Evolutionary conservation across 225 moss, liverwort and hornwort genomes (phyloP).

Genomic region (Pseudisothecium myosuroides): DNA sequence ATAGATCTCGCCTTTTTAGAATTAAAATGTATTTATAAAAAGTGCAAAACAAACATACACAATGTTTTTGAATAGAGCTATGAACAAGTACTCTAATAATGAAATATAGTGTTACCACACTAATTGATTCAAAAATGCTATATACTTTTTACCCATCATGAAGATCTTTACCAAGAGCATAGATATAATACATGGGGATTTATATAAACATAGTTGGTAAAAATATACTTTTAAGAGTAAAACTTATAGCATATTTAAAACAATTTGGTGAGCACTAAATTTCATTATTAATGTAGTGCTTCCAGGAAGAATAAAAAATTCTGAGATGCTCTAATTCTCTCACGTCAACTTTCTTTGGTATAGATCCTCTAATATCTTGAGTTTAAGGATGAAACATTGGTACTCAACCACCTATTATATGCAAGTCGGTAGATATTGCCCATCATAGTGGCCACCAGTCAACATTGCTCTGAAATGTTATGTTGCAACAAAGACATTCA

Average conservation of each 20-base stretch:
- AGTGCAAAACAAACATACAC: neutral
- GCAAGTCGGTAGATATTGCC: neutral
- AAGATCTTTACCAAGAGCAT: neutral
- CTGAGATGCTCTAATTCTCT: neutral
- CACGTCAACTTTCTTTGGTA: neutral
- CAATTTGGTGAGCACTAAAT: neutral
- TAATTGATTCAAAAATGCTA: neutral
- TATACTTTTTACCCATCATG: no score
- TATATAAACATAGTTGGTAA: neutral
- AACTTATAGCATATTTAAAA: neutral
- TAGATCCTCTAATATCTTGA: neutral
- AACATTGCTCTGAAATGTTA: neutral
- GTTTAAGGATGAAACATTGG: neutral
- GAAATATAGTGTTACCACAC: neutral
- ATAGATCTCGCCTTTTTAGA: neutral
- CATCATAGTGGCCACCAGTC: neutral
- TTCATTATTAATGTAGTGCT: neutral
- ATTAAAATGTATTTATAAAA: neutral
- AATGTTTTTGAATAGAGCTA: neutral
- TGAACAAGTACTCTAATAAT: neutral
- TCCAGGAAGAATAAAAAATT: neutral
- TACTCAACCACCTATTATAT: neutral
- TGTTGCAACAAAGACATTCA: neutral
- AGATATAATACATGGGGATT: accelerated
- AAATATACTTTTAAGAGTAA: no score